Conservation (phyloP, 257 asterid species). For the Euphrasia confusa region DNA sequence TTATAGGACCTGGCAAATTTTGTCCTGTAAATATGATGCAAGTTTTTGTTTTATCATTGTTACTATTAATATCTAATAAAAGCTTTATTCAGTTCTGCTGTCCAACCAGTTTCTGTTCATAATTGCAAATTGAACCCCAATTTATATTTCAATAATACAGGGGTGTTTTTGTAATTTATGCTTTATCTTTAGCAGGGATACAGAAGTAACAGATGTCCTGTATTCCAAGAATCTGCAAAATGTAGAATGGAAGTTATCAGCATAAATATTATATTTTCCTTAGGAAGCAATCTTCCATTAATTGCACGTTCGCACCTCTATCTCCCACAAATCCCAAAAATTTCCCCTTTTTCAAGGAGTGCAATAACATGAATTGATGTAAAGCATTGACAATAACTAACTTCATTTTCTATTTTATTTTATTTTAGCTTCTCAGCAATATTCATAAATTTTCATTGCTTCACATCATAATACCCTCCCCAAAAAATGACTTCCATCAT, state of each 20-base stretch:
- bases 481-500: constrained; percentile 38
- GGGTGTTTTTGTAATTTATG: constrained; percentile 5
- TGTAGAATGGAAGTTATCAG: constrained; percentile 47
- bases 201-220: constrained; percentile 25
- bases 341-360: constrained; percentile 17
- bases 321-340: constrained; percentile 15
- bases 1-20: constrained; percentile 32
- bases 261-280: constrained; percentile 31
- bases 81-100: constrained; percentile 27
- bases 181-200: constrained; percentile 16
- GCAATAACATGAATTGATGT: constrained; percentile 26
- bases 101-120: too few relatives aligned
- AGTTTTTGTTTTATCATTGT: constrained; percentile 21
- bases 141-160: background rate
- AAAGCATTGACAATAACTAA: constrained; percentile 42
- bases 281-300: constrained; percentile 23
- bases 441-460: constrained; percentile 49
- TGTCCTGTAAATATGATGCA: constrained; percentile 41
- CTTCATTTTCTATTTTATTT: constrained; percentile 6
- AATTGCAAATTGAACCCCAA: too few relatives aligned
- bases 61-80: constrained; percentile 21
- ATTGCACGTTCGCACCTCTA: constrained; percentile 17
- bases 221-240: constrained; percentile 35
- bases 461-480: constrained; percentile 61
- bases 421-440: constrained; percentile 37